These are phyloP conservation scores for Ampelocalamus luodianensis DNA, from an alignment of 176 grass and related monocot species.

Conservation along the genomic window DNA sequence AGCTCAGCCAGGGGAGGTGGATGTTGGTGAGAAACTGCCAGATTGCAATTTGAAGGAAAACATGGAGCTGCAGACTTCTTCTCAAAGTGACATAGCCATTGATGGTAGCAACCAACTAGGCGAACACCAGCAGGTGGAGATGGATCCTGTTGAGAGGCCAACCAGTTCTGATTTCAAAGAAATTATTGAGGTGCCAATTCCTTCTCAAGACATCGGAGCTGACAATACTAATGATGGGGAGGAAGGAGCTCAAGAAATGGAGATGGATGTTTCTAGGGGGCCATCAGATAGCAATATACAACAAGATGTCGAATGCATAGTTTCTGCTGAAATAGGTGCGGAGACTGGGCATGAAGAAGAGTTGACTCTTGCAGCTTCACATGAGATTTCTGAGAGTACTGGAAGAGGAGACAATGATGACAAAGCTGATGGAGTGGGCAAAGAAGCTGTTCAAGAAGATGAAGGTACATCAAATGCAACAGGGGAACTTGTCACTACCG, in stretches of 20 bases:
- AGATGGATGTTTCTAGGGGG: constrained; percentile 29
- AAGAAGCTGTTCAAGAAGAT: constrained; percentile 50
- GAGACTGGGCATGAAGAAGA: constrained; percentile 39
- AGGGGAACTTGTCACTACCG: constrained; percentile 33
- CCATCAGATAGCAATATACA: constrained; percentile 35
- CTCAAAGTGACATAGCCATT: constrained; percentile 6
- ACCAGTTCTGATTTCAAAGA: constrained; percentile 23
- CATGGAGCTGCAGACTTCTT: constrained; percentile 25
- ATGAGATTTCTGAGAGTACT: constrained; percentile 35
- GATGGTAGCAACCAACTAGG: not conserved
- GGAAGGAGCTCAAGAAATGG: constrained; percentile 27
- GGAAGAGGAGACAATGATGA: constrained; percentile 29
- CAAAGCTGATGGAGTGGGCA: constrained; percentile 33
- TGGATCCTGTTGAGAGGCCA: constrained; percentile 39
- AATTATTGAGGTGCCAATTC: constrained; percentile 13
- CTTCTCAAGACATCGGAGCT: constrained; percentile 31
- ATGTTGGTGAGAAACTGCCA: constrained; percentile 15
- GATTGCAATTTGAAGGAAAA: constrained; percentile 29
- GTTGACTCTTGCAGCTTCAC: constrained; percentile 6
- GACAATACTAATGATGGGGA: constrained; percentile 16
- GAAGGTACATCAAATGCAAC: constrained; percentile 27
- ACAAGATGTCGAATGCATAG: not conserved
- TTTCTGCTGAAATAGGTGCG: constrained; percentile 17
- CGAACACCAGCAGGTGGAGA: constrained; percentile 32
- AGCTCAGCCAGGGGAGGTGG: constrained; percentile 21